These are phyloP conservation scores for Phallus indusiatus DNA, from an alignment of 768 basidiomycete species.

Conservation along the genomic window DNA sequence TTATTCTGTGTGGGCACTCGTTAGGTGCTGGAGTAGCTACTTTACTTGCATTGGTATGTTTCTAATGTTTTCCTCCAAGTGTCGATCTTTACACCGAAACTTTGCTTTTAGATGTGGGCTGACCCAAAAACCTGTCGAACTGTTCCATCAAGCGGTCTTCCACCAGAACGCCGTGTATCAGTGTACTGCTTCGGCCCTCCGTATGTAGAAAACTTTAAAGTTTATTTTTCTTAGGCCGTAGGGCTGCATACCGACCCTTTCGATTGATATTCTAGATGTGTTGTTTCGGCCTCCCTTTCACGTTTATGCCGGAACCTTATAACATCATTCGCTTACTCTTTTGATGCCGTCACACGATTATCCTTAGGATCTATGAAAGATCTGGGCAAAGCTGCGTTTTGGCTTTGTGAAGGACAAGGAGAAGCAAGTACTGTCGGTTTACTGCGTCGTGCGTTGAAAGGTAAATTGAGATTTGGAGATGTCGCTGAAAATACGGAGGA, in stretches of 20 bases:
- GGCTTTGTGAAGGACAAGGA: slow-evolving; percentile 68
- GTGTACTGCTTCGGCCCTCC: slow-evolving; percentile 78
- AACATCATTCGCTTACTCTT: slow-evolving; percentile 72
- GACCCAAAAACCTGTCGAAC: slow-evolving; percentile 69
- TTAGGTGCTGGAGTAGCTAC: slow-evolving; percentile 77
- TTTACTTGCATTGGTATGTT: slow-evolving; percentile 57
- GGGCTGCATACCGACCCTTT: background rate
- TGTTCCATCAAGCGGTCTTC: slow-evolving; percentile 51
- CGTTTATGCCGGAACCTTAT: slow-evolving; percentile 54
- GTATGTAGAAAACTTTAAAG: slow-evolving; percentile 30
- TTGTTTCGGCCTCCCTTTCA: slow-evolving; percentile 52
- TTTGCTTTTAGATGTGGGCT: slow-evolving; percentile 62
- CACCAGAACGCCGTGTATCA: slow-evolving; percentile 52
- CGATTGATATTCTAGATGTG: slow-evolving; percentile 32
- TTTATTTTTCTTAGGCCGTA: background rate
- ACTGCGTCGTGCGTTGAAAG: slow-evolving; percentile 42
- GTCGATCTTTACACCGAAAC: slow-evolving; percentile 4
- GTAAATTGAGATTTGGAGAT: slow-evolving; percentile 53
- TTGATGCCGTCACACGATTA: slow-evolving; percentile 71
- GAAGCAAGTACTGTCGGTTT: slow-evolving; percentile 30
- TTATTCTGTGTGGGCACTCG: slow-evolving; percentile 76
- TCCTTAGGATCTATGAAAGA: slow-evolving; percentile 73
- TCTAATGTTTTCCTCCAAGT: background rate
- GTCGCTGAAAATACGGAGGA: slow-evolving; percentile 31
- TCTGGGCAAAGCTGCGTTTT: slow-evolving; percentile 61